Conservation (phyloP, 768 basidiomycete genomes). For the Boletus reticuloceps region DNA sequence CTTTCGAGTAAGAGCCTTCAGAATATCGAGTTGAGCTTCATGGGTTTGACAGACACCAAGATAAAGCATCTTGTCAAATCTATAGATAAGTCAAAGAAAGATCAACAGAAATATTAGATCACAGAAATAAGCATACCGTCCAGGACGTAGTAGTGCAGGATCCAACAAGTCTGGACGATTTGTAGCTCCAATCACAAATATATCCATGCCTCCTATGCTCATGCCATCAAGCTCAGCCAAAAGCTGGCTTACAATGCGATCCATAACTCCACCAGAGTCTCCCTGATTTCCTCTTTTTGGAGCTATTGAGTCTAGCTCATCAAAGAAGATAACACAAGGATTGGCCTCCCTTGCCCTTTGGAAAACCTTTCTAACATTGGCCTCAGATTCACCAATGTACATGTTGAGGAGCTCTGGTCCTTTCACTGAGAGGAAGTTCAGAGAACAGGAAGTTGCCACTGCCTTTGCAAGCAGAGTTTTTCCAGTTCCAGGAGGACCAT, state of each 20-base stretch:
- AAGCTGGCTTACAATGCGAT: slow-evolving; percentile 93
- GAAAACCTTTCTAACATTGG: slow-evolving; percentile 92
- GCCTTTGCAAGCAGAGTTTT: slow-evolving; percentile 96
- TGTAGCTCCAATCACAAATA: slow-evolving; percentile 95
- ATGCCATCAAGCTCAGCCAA: slow-evolving; percentile 94
- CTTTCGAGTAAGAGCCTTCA: too few species aligned
- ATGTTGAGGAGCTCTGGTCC: slow-evolving; percentile 95
- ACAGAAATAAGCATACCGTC: slow-evolving; percentile 50
- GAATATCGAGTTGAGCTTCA: too few species aligned
- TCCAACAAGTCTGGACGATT: slow-evolving; percentile 93
- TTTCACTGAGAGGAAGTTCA: slow-evolving; percentile 97
- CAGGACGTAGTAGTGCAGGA: slow-evolving; percentile 84
- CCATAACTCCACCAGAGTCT: slow-evolving; percentile 97
- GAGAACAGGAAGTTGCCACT: slow-evolving; percentile 90
- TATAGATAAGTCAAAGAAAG: slow-evolving; percentile 27
- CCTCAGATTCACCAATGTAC: slow-evolving; percentile 98
- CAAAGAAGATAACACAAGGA: slow-evolving; percentile 96
- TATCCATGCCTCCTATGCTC: slow-evolving; percentile 64
- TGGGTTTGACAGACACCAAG: too few species aligned
- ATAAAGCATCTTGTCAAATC: slow-evolving; percentile 96
- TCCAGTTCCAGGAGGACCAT: slow-evolving; percentile 94
- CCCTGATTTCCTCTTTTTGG: slow-evolving; percentile 94
- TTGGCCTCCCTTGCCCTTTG: slow-evolving; percentile 88
- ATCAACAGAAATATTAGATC: neutral
- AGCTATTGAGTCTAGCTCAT: slow-evolving; percentile 92